Conservation (phyloP, 1,139 yeast genomes). For the Magnusiomyces tetraspermus region DNA sequence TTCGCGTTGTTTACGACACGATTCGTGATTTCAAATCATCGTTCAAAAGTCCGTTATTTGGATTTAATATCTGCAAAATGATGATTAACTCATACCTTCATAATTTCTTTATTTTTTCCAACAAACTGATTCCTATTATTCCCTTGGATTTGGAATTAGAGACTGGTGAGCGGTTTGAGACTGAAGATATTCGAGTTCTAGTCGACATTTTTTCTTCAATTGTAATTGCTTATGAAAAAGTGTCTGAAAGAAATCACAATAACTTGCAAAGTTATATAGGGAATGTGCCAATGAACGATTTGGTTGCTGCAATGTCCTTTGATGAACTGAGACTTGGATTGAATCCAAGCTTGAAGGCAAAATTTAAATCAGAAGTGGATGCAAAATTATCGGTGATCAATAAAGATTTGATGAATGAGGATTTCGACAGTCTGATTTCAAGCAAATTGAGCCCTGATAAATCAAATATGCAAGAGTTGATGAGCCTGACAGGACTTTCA, state of each 20-base stretch:
- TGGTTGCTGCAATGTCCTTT: background rate
- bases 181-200: background rate
- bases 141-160: constrained; percentile 5
- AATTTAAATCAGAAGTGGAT: background rate
- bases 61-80: background rate
- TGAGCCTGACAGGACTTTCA: too few species aligned
- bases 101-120: background rate
- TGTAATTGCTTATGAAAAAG: background rate
- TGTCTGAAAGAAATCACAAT: background rate
- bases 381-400: background rate
- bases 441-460: too few species aligned
- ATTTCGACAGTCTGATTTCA: background rate
- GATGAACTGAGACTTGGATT: background rate
- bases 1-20: background rate
- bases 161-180: background rate
- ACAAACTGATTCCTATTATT: background rate
- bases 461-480: too few species aligned
- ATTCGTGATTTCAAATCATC: background rate
- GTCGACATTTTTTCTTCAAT: background rate
- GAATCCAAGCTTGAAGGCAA: background rate
- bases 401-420: background rate
- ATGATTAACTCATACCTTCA: background rate
- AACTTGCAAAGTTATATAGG: background rate
- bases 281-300: background rate
- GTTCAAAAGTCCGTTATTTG: background rate